Percentiles rank a stretch among this genome's conserved stretches.
These are phyloP conservation scores for Botrytis pseudocinerea DNA, from an alignment of 2,329 filamentous ascomycete species.

Conservation along the genomic window DNA sequence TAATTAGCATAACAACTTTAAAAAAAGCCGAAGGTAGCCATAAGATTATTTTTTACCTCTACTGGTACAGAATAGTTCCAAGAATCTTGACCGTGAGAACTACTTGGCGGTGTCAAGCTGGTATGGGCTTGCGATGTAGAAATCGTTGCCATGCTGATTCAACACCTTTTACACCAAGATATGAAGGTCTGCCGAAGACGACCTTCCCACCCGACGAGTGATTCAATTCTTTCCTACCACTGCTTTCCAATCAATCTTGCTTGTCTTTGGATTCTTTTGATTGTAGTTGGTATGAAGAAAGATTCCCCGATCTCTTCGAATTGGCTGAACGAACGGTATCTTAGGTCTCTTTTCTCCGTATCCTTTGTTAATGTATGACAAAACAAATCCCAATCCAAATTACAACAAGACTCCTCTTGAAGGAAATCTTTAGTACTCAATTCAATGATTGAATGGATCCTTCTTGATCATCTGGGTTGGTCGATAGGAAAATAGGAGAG, in stretches of 20 bases:
- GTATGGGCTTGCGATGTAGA: constrained; percentile 41
- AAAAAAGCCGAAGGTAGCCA: background rate
- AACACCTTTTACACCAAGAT: background rate
- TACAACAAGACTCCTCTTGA: background rate
- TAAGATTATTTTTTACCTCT: constrained; percentile 34
- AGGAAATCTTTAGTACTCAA: background rate
- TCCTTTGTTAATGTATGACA: background rate
- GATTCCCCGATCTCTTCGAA: background rate
- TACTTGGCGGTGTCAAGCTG: constrained; percentile 40
- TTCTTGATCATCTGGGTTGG: background rate
- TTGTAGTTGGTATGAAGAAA: background rate
- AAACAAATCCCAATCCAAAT: background rate
- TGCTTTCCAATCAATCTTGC: background rate
- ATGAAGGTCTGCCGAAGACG: background rate
- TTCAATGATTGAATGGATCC: background rate
- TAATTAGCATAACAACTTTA: constrained; percentile 8
- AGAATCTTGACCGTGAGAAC: constrained; percentile 37
- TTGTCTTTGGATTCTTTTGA: background rate
- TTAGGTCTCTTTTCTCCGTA: background rate
- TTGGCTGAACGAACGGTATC: background rate
- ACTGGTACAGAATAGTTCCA: constrained; percentile 40
- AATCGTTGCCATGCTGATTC: constrained; percentile 40
- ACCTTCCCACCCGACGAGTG: constrained; percentile 4
- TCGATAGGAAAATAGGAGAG: constrained; percentile 21
- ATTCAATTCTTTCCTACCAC: background rate